Evolutionary conservation across 441 rosid genomes (phyloP), one percentile per base, ranked within the genome.

Genomic region (Isatis lusitanica): DNA sequence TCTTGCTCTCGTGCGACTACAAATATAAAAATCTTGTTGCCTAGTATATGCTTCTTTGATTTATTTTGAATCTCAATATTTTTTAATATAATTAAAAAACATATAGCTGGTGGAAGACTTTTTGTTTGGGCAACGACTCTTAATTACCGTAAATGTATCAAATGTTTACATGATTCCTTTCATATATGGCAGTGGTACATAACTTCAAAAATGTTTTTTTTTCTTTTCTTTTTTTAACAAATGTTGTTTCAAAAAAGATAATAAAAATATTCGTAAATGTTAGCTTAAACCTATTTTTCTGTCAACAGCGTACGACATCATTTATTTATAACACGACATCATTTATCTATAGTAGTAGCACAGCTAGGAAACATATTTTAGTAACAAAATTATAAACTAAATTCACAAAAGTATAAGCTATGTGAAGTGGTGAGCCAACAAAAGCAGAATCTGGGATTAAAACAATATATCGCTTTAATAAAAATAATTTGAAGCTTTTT

Each of bases 401-500:
- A 52, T 53, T 46, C 21, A 62, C 28, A 21, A 74, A 68, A 62
- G 56, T 59, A 21, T 60, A 53, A 62, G 51, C 50, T 68, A 39
- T 56, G 60, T 55, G 75, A 63, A 63, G 60, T 63, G 65, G 79
- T 69, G 61, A 70, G 64, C 48, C 67, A 76, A 76, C 71, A 70
- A 59, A 76, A 70, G 76, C 10, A 16, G 68, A 76, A 70, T 76
- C 76, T 57, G 63, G 53, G 72, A 76, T 58, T 76, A 40, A 76
- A 60, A 57, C 75, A 76, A 76, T 57, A n/a, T 31, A 48, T 64
- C 57, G 57, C 80, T 76, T 76, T 76, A 76, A 42, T 50, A 48
- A 52, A 70, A 40, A 57, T 71, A 57, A 64, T 40, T 21, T 64
- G 57, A 76, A 64, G 66, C 48, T 42, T 77, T 61, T 78, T 46